These are phyloP conservation scores for Coniochaeta sp. DNA, from an alignment of 2,329 filamentous ascomycete species.

Conservation along the genomic window DNA sequence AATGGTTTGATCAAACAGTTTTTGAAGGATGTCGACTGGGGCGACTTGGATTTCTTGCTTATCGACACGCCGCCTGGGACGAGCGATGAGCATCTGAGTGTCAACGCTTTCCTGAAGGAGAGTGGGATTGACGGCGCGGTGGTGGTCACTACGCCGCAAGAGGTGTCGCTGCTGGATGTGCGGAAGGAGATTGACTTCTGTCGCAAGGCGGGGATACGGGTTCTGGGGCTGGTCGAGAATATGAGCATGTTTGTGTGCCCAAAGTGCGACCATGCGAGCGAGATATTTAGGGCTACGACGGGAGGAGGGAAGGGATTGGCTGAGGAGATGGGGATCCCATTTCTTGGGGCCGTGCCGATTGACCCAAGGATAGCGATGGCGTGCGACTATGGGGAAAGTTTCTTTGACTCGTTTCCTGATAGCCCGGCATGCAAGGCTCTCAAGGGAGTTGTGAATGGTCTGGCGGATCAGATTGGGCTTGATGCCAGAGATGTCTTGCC, in stretches of 20 bases:
- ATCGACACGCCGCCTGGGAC: conserved; percentile 96
- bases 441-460: conserved; percentile 66
- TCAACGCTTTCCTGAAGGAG: conserved; percentile 86
- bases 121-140: conserved; percentile 91
- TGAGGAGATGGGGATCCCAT: conserved; percentile 79
- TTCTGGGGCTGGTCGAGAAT: conserved; percentile 91
- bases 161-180: conserved; percentile 86
- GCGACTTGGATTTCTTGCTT: conserved; percentile 83
- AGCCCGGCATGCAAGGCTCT: conserved; percentile 84
- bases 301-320: conserved; percentile 78
- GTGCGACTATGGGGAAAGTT: conserved; percentile 96
- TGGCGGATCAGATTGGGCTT: conserved; percentile 59
- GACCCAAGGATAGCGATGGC: conserved; percentile 94
- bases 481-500: conserved; percentile 46
- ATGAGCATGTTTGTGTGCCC: conserved; percentile 98
- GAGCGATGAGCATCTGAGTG: conserved; percentile 88
- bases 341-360: conserved; percentile 81
- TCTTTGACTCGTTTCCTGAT: conserved; percentile 88
- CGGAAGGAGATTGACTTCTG: conserved; percentile 98
- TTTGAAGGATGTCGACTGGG: conserved; percentile 96
- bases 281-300: conserved; percentile 89
- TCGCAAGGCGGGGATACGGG: conserved; percentile 80
- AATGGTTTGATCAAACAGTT: conserved; percentile 98
- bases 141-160: conserved; percentile 89
- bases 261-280: conserved; percentile 71